Conservation (phyloP, 2,329 filamentous ascomycete genomes). For the Exophiala lecanii-corni region DNA sequence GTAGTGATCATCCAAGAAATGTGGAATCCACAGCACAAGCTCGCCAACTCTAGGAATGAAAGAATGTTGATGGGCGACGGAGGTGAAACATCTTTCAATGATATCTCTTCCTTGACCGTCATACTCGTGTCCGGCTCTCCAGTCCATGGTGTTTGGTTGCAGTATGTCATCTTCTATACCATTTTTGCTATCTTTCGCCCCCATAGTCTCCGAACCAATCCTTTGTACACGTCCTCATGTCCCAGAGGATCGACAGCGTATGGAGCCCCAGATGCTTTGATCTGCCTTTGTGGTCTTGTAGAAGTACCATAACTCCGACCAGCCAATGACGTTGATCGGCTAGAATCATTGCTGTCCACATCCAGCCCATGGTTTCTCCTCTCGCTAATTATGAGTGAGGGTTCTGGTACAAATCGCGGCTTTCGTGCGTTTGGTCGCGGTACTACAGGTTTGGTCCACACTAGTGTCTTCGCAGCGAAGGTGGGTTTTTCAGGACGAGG, state of each 20-base stretch:
- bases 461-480: no score
- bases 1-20: constrained; percentile 32
- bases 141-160: constrained; percentile 53
- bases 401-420: constrained; percentile 15
- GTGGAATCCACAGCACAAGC: constrained; percentile 49
- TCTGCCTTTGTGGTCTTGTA: constrained; percentile 21
- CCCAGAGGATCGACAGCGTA: constrained; percentile 46
- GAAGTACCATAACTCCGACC: constrained; percentile 12
- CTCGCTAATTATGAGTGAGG: not conserved
- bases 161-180: constrained; percentile 42
- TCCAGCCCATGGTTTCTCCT: constrained; percentile 13
- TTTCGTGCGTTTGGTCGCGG: constrained; percentile 3
- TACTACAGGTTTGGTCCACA: constrained; percentile 10
- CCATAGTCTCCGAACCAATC: constrained; percentile 46
- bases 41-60: constrained; percentile 55
- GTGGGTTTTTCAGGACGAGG: constrained; percentile 13
- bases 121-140: constrained; percentile 44
- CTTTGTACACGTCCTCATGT: constrained; percentile 50
- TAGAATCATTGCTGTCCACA: constrained; percentile 8
- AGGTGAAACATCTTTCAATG: constrained; percentile 40
- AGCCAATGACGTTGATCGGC: constrained; percentile 11
- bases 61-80: constrained; percentile 41
- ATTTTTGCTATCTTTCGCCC: constrained; percentile 27
- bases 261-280: constrained; percentile 18
- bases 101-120: constrained; percentile 29